phyloP scores from a whole-genome alignment of 176 grass and related monocot species.

The Oryza brachyantha region DNA sequence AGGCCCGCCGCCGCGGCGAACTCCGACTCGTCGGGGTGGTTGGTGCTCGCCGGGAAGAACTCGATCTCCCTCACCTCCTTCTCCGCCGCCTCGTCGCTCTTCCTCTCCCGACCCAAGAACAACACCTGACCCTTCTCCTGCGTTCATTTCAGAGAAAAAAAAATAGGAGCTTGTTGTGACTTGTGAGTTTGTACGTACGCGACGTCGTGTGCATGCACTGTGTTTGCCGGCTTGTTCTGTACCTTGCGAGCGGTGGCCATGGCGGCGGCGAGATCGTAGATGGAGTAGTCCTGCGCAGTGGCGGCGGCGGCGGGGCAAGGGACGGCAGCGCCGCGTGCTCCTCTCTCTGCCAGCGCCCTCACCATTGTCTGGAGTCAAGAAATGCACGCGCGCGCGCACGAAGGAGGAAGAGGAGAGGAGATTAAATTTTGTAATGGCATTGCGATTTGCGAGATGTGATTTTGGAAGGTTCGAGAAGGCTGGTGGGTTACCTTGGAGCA shows the following conservation, averaged over 20 bases:
- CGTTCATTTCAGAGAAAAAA: not conserved
- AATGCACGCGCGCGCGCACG: not conserved
- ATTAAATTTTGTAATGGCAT: not conserved
- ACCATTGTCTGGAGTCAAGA: constrained; percentile 33
- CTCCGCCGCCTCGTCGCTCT: not conserved
- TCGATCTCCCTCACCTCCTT: constrained; percentile 59
- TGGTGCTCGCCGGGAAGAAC: constrained; percentile 51
- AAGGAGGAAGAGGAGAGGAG: not conserved
- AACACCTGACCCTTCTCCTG: constrained; percentile 2
- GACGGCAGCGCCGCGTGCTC: not conserved
- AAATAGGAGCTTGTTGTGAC: not conserved
- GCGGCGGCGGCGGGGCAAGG: not conserved
- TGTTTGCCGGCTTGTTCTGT: not conserved
- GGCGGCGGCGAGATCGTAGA: constrained; percentile 44
- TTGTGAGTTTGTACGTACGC: not conserved
- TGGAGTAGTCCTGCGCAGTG: constrained; percentile 34
- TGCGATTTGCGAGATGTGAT: not conserved
- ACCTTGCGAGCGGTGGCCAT: constrained; percentile 46
- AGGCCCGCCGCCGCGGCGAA: constrained; percentile 4
- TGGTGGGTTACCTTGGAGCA: constrained; percentile 46
- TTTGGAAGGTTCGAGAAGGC: not conserved
- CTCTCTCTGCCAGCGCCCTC: constrained; percentile 30
- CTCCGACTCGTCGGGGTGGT: constrained; percentile 5
- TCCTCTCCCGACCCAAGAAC: constrained; percentile 18
- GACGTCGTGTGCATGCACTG: not conserved